These are phyloP conservation scores for Candida pini DNA, from an alignment of 805 yeast species.

Conservation along the genomic window DNA sequence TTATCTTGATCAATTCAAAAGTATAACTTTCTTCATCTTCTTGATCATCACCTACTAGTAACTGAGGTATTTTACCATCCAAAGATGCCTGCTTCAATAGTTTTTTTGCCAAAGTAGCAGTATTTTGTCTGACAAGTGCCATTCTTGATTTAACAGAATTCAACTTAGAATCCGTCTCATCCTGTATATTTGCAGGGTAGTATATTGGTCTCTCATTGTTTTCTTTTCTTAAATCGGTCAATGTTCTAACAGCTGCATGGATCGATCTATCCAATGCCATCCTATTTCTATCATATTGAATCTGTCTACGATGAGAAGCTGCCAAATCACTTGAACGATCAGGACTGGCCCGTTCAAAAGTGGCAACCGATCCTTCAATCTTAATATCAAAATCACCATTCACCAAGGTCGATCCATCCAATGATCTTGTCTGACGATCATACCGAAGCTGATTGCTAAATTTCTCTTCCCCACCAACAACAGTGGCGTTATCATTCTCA, in stretches of 20 bases:
- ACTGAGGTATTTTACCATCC: not conserved
- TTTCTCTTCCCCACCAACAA: conserved; percentile 8
- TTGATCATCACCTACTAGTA: not conserved
- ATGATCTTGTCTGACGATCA: conserved; percentile 12
- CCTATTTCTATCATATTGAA: conserved; percentile 71
- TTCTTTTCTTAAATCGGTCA: conserved; percentile 48
- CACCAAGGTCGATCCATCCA: conserved; percentile 26
- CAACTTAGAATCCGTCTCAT: conserved; percentile 28
- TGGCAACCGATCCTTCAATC: conserved; percentile 7
- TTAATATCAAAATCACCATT: conserved; percentile 15
- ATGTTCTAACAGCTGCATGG: conserved; percentile 42
- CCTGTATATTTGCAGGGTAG: conserved; percentile 45
- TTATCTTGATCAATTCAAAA: conserved; percentile 60
- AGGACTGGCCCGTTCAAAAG: conserved; percentile 5
- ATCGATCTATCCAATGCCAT: conserved; percentile 59
- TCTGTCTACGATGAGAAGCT: conserved; percentile 57
- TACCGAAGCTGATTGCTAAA: conserved; percentile 13
- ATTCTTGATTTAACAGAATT: conserved; percentile 47
- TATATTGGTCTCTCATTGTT: conserved; percentile 57
- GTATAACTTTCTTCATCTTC: conserved; percentile 26
- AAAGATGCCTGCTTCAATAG: conserved; percentile 10
- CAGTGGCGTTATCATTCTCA: conserved; percentile 19
- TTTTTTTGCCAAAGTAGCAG: conserved; percentile 13
- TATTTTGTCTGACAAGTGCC: conserved; percentile 45
- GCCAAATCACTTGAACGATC: conserved; percentile 19